phyloP scores from a whole-genome alignment of 1,284 basidiomycete genomes.

The Tylopilus orsonianus region DNA sequence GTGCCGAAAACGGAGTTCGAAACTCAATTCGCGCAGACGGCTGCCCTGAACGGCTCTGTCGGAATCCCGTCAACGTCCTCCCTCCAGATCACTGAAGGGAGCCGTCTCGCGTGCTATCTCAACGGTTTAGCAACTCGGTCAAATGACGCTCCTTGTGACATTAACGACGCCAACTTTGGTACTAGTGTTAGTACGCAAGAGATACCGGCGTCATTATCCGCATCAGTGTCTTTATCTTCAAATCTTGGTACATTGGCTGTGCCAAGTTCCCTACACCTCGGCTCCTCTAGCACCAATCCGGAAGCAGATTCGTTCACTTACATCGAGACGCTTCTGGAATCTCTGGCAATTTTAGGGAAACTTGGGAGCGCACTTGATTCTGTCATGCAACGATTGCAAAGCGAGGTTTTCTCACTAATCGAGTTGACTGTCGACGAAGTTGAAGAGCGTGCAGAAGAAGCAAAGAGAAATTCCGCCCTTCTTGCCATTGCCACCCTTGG shows the following conservation, averaged over 20 bases:
- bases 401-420: conserved; percentile 85
- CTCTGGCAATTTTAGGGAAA: conserved; percentile 87
- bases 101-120: conserved; percentile 65
- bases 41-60: conserved; percentile 29
- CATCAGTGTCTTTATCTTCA: conserved; percentile 30
- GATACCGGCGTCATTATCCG: conserved; percentile 30
- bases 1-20: conserved; percentile 62
- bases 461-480: conserved; percentile 54
- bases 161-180: conserved; percentile 54
- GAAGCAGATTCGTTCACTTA: conserved; percentile 94
- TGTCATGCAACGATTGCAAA: conserved; percentile 79
- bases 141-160: conserved; percentile 77
- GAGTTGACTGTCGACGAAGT: conserved; percentile 91
- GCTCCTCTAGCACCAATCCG: conserved; percentile 55
- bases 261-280: conserved; percentile 15
- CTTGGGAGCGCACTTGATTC: conserved; percentile 85
- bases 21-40: conserved; percentile 40
- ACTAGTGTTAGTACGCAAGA: conserved; percentile 29
- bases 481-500: conserved; percentile 27
- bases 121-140: conserved; percentile 71
- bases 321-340: conserved; percentile 92
- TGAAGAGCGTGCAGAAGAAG: conserved; percentile 80
- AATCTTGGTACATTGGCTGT: conserved; percentile 22
- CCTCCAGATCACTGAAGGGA: conserved; percentile 34
- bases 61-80: conserved; percentile 38